Evolutionary conservation across 2,329 filamentous ascomycete species (phyloP), one percentile per base, ranked within the genome.

Genomic region (Colletotrichum cuscutae): DNA sequence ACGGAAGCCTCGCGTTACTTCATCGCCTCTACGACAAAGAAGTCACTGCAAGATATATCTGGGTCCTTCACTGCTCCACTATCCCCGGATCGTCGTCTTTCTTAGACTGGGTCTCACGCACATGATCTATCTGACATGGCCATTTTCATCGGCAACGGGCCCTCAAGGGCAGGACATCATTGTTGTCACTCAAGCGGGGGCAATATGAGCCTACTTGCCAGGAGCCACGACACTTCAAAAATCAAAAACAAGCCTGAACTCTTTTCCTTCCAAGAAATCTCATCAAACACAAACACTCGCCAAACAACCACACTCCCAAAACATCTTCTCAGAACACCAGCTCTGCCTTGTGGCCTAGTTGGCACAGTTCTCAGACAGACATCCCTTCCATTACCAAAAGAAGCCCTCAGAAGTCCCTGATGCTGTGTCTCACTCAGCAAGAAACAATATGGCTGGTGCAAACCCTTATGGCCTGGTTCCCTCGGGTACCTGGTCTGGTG

Each of bases 321-420:
- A 49, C 19, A 19, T 19, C 15, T 6, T 19, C 37, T 42, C 37
- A 19, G 37, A 42, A 42, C 46, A 61, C n/a, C 35, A 32, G 49
- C 12, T 56, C 61, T 58, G n/a, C 28, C 32, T 24, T 52, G 15
- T 37, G 54, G 54, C 49, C 71, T 46, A 53, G 67, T 56, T 32
- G 67, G 15, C 46, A 35, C 22, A 24, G 54, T 54, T 73, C 71
- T 73, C 56, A 73, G 56, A 73, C 67, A 71, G 56, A 73, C 67
- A 71, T 65, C 67, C 67, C 66, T 73, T 49, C 56, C 54, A 56
- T 62, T 58, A 56, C 52, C 65, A 57, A 56, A 46, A 61, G 28
- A 37, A 61, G 46, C 60, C 65, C 58, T n/a, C 60, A n/a, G 52
- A 37, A 19, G 32, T 49, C 56, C 15, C 42, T n/a, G 62, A 57